These are phyloP conservation scores for Panicum virgatum DNA, from an alignment of 202 grass and related monocot species.

Conservation along the genomic window DNA sequence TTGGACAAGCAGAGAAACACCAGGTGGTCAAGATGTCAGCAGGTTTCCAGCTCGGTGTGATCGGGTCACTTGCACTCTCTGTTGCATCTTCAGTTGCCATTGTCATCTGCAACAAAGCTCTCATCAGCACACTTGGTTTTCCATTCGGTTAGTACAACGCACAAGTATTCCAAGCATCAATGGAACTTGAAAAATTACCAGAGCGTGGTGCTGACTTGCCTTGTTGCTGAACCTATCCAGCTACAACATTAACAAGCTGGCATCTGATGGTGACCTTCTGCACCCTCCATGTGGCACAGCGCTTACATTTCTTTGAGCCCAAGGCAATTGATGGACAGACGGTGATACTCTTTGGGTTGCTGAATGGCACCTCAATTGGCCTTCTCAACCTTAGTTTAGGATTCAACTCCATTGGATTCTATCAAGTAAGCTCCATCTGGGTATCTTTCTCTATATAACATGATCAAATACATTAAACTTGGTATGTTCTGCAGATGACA, in stretches of 20 bases:
- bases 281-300: conserved; percentile 85
- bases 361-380: conserved; percentile 95
- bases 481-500: conserved; percentile 82
- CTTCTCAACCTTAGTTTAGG: conserved; percentile 98
- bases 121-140: conserved; percentile 88
- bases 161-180: conserved; percentile 7
- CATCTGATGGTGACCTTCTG: conserved; percentile 97
- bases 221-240: conserved; percentile 51
- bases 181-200: conserved; percentile 25
- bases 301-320: conserved; percentile 86
- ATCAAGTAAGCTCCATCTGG: conserved; percentile 66
- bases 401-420: conserved; percentile 99
- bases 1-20: conserved; percentile 49
- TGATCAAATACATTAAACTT: conserved; percentile 33
- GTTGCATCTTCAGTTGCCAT: conserved; percentile 89
- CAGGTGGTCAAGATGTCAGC: conserved; percentile 60
- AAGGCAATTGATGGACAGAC: conserved; percentile 85
- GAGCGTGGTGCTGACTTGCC: conserved; percentile 9
- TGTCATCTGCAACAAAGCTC: conserved; percentile 97
- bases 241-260: conserved; percentile 99
- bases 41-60: conserved; percentile 68
- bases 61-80: conserved; percentile 81
- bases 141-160: conserved; percentile 63
- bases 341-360: conserved; percentile 89
- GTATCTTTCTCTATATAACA: conserved; percentile 35